phyloP scores from a whole-genome alignment of 441 rosid species.

The Croton setiger region DNA sequence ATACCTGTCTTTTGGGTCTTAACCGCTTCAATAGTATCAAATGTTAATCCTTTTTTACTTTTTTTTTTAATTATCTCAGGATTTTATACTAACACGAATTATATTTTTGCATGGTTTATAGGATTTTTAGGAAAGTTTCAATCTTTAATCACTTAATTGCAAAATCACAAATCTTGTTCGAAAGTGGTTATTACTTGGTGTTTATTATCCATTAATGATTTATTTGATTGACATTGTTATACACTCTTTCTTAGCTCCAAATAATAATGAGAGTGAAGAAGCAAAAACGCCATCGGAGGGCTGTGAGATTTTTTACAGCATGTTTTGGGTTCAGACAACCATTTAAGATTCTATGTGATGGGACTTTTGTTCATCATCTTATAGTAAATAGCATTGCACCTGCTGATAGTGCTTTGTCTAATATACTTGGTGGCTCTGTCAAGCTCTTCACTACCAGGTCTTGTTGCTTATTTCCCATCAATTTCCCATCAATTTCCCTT shows the following conservation, averaged over 20 bases:
- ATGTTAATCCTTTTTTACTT: no score
- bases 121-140: no score
- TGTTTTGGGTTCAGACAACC: conserved; percentile 81
- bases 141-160: no score
- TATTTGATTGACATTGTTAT: not conserved
- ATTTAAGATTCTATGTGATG: conserved; percentile 75
- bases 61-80: no score
- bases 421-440: conserved; percentile 61
- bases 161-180: no score
- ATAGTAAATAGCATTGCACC: conserved; percentile 49
- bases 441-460: conserved; percentile 89
- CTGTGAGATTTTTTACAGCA: conserved; percentile 66
- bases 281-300: conserved; percentile 74
- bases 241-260: not conserved
- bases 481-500: not conserved
- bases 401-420: conserved; percentile 62
- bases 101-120: no score
- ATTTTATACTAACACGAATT: no score
- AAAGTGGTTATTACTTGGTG: no score
- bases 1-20: no score
- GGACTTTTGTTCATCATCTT: conserved; percentile 76
- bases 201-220: no score
- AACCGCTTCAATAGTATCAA: no score
- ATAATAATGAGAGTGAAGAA: conserved; percentile 69
- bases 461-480: not conserved